A percentile compares a stretch with the other conserved stretches of the same genome.
phyloP scores from a whole-genome alignment of 176 grass and related monocot species.

The Carex myosuroides region DNA sequence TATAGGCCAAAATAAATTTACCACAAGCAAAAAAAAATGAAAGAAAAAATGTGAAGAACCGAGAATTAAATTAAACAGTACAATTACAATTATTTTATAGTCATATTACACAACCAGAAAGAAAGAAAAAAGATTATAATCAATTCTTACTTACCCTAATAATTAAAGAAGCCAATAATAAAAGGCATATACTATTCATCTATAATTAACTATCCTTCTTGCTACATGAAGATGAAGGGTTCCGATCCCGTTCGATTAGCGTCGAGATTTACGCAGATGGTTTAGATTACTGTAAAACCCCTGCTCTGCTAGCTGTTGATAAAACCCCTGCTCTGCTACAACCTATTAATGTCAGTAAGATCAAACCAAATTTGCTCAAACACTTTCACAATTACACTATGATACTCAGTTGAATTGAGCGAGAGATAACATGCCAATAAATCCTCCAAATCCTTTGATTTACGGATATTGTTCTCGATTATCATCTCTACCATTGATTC shows the following conservation, averaged over 20 bases:
- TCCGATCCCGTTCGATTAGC: too few relatives aligned
- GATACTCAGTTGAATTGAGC: conserved; percentile 35
- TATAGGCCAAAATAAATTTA: neutral
- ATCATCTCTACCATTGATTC: conserved; percentile 47
- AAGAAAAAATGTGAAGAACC: neutral
- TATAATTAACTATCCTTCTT: neutral
- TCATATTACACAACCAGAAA: neutral
- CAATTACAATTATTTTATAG: conserved; percentile 6
- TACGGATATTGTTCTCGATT: conserved; percentile 19
- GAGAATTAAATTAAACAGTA: neutral
- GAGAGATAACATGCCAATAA: conserved; percentile 39
- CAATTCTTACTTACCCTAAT: neutral
- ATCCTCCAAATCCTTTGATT: conserved; percentile 29
- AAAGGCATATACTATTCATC: neutral
- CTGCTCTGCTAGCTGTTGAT: too few relatives aligned
- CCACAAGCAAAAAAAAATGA: neutral
- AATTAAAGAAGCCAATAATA: neutral
- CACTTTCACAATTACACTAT: conserved; percentile 35
- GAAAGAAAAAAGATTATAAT: neutral
- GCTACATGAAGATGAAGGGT: too few relatives aligned
- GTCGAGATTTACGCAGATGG: too few relatives aligned
- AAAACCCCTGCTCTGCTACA: neutral
- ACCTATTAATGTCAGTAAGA: conserved; percentile 23
- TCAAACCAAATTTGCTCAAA: conserved; percentile 46
- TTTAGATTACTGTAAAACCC: too few relatives aligned